phyloP scores from a whole-genome alignment of 257 asterid species.

The Striga asiatica region DNA sequence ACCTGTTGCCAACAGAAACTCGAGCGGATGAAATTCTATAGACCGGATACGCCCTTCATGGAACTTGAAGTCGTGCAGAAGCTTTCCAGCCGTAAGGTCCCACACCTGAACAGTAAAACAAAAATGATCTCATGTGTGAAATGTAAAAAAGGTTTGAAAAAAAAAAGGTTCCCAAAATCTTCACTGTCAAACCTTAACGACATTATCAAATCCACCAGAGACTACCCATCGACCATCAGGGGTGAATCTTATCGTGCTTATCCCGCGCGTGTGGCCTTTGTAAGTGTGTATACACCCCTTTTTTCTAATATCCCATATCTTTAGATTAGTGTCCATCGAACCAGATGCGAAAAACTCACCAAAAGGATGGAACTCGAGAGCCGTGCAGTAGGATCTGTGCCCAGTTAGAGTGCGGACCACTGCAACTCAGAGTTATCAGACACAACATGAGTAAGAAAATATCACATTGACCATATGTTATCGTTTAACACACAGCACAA shows the following conservation, averaged over 20 bases:
- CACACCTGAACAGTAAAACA: slow-evolving; percentile 51
- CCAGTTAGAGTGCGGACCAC: slow-evolving; percentile 97
- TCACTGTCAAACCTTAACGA: slow-evolving; percentile 57
- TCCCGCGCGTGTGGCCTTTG: slow-evolving; percentile 96
- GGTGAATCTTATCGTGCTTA: slow-evolving; percentile 78
- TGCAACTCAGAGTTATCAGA: slow-evolving; percentile 45
- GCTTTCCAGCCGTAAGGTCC: slow-evolving; percentile 99
- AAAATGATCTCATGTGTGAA: slow-evolving; percentile 17
- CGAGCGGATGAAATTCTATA: slow-evolving; percentile 91
- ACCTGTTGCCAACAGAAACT: slow-evolving; percentile 97
- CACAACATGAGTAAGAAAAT: slow-evolving; percentile 25
- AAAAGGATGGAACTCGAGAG: slow-evolving; percentile 93
- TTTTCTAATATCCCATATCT: slow-evolving; percentile 98
- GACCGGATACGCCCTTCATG: slow-evolving; percentile 95
- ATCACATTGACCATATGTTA: not conserved
- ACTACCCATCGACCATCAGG: slow-evolving; percentile 99
- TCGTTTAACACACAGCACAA: too few species aligned
- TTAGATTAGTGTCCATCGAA: slow-evolving; percentile 95
- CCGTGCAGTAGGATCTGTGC: slow-evolving; percentile 97
- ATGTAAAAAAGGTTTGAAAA: too few species aligned
- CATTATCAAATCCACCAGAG: slow-evolving; percentile 96
- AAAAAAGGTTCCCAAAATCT: too few species aligned
- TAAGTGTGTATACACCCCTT: slow-evolving; percentile 96
- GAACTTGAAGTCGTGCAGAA: slow-evolving; percentile 81
- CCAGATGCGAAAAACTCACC: slow-evolving; percentile 99